Evolutionary conservation across 2,329 filamentous ascomycete genomes (phyloP).

Genomic region (Tetracladium maxilliforme): DNA sequence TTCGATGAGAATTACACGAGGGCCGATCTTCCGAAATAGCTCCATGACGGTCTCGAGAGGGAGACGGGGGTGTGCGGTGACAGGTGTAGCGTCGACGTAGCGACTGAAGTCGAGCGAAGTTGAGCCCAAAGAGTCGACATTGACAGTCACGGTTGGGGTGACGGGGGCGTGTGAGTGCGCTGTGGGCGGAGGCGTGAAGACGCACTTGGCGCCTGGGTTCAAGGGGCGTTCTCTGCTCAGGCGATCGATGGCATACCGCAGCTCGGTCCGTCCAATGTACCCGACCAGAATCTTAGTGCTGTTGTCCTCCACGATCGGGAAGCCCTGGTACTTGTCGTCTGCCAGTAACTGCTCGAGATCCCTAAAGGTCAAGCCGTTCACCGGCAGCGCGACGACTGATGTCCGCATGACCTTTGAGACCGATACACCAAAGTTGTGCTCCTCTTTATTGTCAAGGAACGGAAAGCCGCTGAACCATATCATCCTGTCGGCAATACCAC

Average conservation of each 20-base stretch:
- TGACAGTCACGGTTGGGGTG: constrained; percentile 25
- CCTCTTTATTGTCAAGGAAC: constrained; percentile 93
- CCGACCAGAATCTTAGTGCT: constrained; percentile 62
- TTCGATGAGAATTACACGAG: constrained; percentile 83
- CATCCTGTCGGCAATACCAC: constrained; percentile 94
- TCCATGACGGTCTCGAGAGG: constrained; percentile 97
- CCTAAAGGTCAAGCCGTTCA: constrained; percentile 58
- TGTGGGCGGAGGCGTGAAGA: constrained; percentile 45
- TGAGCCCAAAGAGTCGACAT: constrained; percentile 43
- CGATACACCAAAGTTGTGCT: constrained; percentile 89
- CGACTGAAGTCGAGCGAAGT: constrained; percentile 65
- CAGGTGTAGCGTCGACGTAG: constrained; percentile 78
- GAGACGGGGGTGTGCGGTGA: constrained; percentile 80
- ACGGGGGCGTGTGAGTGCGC: constrained; percentile 11
- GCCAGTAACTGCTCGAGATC: constrained; percentile 63
- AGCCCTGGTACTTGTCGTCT: constrained; percentile 78
- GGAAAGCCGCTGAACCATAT: constrained; percentile 98
- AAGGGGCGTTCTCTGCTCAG: constrained; percentile 54
- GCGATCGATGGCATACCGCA: constrained; percentile 79
- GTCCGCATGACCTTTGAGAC: constrained; percentile 83
- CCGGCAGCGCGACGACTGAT: constrained; percentile 59
- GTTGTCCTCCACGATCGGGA: constrained; percentile 72
- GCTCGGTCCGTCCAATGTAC: constrained; percentile 84
- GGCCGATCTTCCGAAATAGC: constrained; percentile 94
- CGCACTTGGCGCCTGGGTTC: constrained; percentile 55